Evolutionary conservation across 1,284 basidiomycete genomes (phyloP), one percentile per base, ranked within the genome.

Genomic region (Lignosus rhinocerotis): DNA sequence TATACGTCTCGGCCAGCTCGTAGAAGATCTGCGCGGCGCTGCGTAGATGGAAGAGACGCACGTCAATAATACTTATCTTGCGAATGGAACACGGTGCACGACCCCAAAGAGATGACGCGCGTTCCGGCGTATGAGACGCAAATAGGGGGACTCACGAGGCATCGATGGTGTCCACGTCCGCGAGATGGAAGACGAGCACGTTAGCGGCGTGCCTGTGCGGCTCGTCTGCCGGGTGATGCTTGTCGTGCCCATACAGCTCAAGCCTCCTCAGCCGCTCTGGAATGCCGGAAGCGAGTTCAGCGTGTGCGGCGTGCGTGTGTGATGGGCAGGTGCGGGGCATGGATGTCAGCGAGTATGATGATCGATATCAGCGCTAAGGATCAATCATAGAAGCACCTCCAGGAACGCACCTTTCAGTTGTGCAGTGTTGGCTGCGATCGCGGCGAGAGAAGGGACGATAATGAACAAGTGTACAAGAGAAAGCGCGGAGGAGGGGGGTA

Each of bases 101-200:
- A 25, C 25, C n/a, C n/a, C 25, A 25, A 25, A 25, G 25, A 4
- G 25, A 25, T 25, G 25, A 25, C 25, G 25, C 25, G 25, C 7
- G 36, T 39, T n/a, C 3, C 5, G 7, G 25, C 25, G 31, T 30
- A 11, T 36, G 39, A 25, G 1, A 32, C 19, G 19, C 16, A 34
- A 21, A 39, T 30, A 33, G 55, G 10, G 48, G 11, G 4, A 80
- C 89, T 71, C 69, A 93, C 89, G 91, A 93, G 10, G 93, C 92
- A 71, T 95, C 93, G 61, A 89, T 87, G 19, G 78, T 82, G 60
- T 94, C 92, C 3, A 94, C 88, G 73, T 93, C 95, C 10, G 89
- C 87, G 78, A 96, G 83, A 69, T 97, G 94, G 75, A 96, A 93
- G 14, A 96, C 90, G 32, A 97, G 75, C 0, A 87, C 84, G 36